Conservation (phyloP, 2,329 filamentous ascomycete species). For the Phaeoacremonium minimum region DNA sequence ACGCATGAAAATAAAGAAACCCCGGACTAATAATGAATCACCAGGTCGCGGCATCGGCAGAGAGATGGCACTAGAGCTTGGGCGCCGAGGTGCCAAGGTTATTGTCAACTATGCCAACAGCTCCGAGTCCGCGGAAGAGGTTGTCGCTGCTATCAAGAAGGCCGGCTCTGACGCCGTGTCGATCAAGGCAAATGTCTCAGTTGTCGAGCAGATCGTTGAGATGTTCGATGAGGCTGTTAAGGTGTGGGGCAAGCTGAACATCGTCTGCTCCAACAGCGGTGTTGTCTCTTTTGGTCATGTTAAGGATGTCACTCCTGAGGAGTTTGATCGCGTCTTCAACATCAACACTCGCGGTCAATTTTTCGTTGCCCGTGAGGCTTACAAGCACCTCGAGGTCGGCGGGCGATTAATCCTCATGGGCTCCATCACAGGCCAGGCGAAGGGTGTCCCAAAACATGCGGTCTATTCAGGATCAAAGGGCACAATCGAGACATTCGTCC, state of each 20-base stretch:
- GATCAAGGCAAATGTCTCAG: slow-evolving; percentile 64
- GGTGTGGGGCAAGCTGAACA: slow-evolving; percentile 64
- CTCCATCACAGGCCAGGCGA: slow-evolving; percentile 63
- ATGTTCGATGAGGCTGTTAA: slow-evolving; percentile 60
- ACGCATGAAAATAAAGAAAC: too few relatives aligned
- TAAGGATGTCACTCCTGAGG: slow-evolving; percentile 65
- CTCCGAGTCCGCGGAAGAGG: slow-evolving; percentile 57
- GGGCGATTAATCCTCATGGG: slow-evolving; percentile 71
- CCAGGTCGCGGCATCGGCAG: slow-evolving; percentile 61
- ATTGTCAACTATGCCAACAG: slow-evolving; percentile 67
- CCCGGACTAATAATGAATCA: too few relatives aligned
- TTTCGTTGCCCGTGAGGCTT: slow-evolving; percentile 67
- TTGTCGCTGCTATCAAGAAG: slow-evolving; percentile 63
- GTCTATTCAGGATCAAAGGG: slow-evolving; percentile 75
- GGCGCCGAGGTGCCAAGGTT: slow-evolving; percentile 60
- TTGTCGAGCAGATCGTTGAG: slow-evolving; percentile 56
- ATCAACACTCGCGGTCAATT: slow-evolving; percentile 67
- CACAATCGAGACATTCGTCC: slow-evolving; percentile 72
- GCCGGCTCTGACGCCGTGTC: slow-evolving; percentile 59
- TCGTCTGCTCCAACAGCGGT: slow-evolving; percentile 67
- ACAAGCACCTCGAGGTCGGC: slow-evolving; percentile 63
- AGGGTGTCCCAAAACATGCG: slow-evolving; percentile 65
- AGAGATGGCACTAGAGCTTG: slow-evolving; percentile 63
- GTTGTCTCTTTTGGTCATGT: slow-evolving; percentile 66
- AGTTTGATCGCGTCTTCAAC: slow-evolving; percentile 67